Evolutionary conservation across 1,139 yeast genomes (phyloP).

Genomic region (Nakaseomyces bracarensis): DNA sequence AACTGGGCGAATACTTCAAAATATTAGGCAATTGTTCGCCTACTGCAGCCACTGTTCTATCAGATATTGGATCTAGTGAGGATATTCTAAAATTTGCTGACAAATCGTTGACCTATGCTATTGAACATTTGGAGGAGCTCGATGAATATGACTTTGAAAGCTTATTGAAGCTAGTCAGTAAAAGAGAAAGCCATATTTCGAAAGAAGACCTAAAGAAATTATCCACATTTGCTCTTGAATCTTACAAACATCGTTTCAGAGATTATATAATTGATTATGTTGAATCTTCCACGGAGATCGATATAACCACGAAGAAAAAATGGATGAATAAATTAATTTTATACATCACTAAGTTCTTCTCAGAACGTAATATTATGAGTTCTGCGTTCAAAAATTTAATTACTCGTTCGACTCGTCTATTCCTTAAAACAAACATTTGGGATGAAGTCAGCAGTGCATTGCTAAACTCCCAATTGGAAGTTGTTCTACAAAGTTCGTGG

Average conservation of each 20-base stretch:
- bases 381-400: constrained; percentile 28
- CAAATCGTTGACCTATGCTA: not conserved
- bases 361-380: constrained; percentile 36
- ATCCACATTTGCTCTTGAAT: constrained; percentile 23
- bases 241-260: constrained; percentile 27
- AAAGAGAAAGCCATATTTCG: constrained; percentile 9
- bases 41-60: not conserved
- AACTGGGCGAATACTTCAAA: not conserved
- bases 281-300: constrained; percentile 12
- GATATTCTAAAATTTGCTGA: not conserved
- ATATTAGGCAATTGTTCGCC: not conserved
- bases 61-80: not conserved
- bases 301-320: constrained; percentile 15
- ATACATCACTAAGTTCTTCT: constrained; percentile 54
- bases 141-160: constrained; percentile 8
- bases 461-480: constrained; percentile 64
- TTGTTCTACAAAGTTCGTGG: constrained; percentile 47
- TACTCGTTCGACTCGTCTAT: constrained; percentile 10
- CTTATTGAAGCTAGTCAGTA: constrained; percentile 11
- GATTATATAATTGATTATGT: constrained; percentile 27
- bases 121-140: constrained; percentile 4
- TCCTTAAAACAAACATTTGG: constrained; percentile 37
- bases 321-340: constrained; percentile 43
- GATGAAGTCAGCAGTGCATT: constrained; percentile 40
- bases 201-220: constrained; percentile 19